These are phyloP conservation scores for Epicoccum nigrum DNA, from an alignment of 2,329 filamentous ascomycete species.

Conservation along the genomic window DNA sequence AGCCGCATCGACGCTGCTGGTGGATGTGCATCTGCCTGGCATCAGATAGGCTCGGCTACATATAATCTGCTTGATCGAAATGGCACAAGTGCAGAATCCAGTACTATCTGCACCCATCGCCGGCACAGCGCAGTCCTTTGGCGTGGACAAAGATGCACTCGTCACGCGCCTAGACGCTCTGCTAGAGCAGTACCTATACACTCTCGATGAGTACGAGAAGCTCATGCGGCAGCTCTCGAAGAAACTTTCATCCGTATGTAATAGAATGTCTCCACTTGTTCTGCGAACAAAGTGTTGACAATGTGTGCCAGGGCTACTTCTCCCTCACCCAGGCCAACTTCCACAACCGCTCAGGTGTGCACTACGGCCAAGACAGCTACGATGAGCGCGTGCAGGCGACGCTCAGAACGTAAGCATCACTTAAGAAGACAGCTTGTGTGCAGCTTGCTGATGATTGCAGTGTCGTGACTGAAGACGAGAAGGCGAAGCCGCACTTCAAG, in stretches of 20 bases:
- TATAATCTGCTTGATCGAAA: not conserved
- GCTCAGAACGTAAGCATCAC: slow-evolving; percentile 51
- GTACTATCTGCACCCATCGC: too few relatives aligned
- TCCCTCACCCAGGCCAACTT: slow-evolving; percentile 78
- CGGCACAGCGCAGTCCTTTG: too few relatives aligned
- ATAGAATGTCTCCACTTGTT: too few relatives aligned
- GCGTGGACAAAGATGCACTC: slow-evolving; percentile 33
- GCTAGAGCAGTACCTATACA: slow-evolving; percentile 67
- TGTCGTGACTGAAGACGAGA: slow-evolving; percentile 5
- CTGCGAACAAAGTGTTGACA: not conserved
- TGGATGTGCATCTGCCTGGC: not conserved
- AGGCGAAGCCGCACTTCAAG: not conserved
- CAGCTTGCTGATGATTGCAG: not conserved
- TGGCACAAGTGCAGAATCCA: not conserved
- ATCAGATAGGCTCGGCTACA: not conserved
- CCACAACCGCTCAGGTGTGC: slow-evolving; percentile 64
- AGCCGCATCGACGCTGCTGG: not conserved
- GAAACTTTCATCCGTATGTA: slow-evolving; percentile 61
- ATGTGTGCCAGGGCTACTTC: slow-evolving; percentile 49
- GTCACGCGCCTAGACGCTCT: slow-evolving; percentile 64
- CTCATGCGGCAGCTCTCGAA: slow-evolving; percentile 62
- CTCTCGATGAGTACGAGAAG: slow-evolving; percentile 70
- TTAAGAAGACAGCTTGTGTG: not conserved
- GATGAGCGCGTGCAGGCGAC: slow-evolving; percentile 74
- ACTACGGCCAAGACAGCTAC: slow-evolving; percentile 74